Evolutionary conservation across 2,329 filamentous ascomycete species (phyloP).

Genomic region (Hymenoscyphus repandus): DNA sequence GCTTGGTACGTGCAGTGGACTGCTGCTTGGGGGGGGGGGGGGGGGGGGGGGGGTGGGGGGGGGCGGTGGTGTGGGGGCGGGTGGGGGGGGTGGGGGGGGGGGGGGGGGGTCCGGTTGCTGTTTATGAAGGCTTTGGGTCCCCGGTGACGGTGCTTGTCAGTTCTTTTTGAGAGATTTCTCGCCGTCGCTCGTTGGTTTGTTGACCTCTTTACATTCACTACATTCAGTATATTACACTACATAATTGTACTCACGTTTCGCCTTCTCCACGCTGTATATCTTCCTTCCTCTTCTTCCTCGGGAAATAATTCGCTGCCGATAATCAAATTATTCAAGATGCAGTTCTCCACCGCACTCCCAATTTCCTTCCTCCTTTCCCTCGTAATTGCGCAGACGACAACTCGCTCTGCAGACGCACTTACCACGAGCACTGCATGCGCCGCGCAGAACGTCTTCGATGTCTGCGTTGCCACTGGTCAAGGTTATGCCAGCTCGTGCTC

Average conservation of each 20-base stretch:
- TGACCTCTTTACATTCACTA: no score
- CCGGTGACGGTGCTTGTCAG: no score
- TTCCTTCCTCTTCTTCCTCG: background rate
- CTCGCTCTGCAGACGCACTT: constrained; percentile 7
- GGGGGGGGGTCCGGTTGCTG: no score
- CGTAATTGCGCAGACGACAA: constrained; percentile 24
- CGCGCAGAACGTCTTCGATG: constrained; percentile 35
- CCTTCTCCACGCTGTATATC: background rate
- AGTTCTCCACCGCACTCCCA: constrained; percentile 18
- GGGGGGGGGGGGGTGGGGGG: no score
- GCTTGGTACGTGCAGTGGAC: no score
- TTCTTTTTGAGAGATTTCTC: no score
- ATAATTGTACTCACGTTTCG: background rate
- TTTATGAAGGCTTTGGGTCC: no score
- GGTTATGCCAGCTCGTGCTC: constrained; percentile 32
- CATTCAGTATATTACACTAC: background rate
- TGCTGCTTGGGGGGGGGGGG: no score
- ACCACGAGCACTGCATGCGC: constrained; percentile 26
- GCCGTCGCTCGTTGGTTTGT: no score
- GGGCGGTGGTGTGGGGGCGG: no score
- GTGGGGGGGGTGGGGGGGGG: no score
- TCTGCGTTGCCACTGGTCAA: constrained; percentile 33
- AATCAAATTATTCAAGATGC: constrained; percentile 7
- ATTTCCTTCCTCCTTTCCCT: constrained; percentile 27
- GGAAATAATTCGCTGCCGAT: background rate